phyloP scores from a whole-genome alignment of 495 filamentous ascomycete species.

The Parathielavia appendiculata region DNA sequence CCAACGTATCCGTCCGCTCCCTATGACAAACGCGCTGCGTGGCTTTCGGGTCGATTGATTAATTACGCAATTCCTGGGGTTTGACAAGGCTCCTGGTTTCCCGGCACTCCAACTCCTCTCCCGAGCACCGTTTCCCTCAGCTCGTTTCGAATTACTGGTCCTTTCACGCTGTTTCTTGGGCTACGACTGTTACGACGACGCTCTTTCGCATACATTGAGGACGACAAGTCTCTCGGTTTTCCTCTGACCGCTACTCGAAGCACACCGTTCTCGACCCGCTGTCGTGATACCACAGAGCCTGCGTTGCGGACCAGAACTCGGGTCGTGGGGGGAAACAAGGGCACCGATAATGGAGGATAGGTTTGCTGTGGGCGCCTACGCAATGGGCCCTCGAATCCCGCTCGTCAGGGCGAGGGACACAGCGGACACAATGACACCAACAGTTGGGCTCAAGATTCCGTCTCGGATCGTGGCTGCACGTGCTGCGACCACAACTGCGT shows the following conservation, averaged over 20 bases:
- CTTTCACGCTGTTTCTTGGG: not conserved
- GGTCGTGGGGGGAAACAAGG: slow-evolving; percentile 13
- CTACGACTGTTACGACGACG: slow-evolving; percentile 34
- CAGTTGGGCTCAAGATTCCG: slow-evolving; percentile 18
- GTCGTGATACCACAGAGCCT: not conserved
- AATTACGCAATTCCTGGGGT: not conserved
- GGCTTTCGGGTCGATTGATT: slow-evolving; percentile 1
- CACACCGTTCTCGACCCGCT: not conserved
- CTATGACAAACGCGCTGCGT: slow-evolving; percentile 12
- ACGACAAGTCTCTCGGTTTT: slow-evolving; percentile 9
- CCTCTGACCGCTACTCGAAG: not conserved
- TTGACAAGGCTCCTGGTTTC: not conserved
- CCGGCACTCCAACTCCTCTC: not conserved
- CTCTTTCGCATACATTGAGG: slow-evolving; percentile 16
- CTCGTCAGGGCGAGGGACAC: slow-evolving; percentile 9
- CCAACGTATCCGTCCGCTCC: slow-evolving; percentile 9
- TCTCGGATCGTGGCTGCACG: slow-evolving; percentile 19
- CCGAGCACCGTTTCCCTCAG: not conserved
- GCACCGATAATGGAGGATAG: slow-evolving; percentile 28
- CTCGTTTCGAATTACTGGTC: not conserved
- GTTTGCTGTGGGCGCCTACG: slow-evolving; percentile 19
- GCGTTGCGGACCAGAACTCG: not conserved
- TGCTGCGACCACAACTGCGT: slow-evolving; percentile 17
- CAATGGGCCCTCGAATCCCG: slow-evolving; percentile 30
- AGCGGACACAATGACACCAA: slow-evolving; percentile 13